Evolutionary conservation across 2,329 filamentous ascomycete genomes (phyloP).

Genomic region (Arthrobotrys pseudoclavata): DNA sequence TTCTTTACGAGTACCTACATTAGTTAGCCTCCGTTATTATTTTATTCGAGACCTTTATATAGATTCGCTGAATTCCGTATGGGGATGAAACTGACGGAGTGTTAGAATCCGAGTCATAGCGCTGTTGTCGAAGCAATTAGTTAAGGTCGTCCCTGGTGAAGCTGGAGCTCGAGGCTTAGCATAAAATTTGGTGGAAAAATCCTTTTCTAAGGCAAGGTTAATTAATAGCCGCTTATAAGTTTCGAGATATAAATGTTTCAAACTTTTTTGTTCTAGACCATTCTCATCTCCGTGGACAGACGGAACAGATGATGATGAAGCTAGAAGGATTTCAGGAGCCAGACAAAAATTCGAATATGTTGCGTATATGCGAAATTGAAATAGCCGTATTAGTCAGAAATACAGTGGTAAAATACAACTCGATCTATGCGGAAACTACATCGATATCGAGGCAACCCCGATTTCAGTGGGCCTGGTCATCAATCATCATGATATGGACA

Average conservation of each 20-base stretch:
- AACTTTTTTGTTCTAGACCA: constrained; percentile 3
- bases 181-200: constrained; percentile 12
- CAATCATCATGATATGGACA: too few relatives aligned
- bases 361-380: constrained; percentile 7
- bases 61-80: constrained; percentile 6
- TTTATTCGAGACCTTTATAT: constrained; percentile 29
- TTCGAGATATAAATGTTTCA: constrained; percentile 46
- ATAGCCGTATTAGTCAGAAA: neutral
- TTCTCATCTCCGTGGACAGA: constrained; percentile 18
- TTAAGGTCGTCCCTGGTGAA: neutral
- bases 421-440: neutral
- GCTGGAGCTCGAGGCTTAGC: constrained; percentile 26
- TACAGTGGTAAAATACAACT: neutral
- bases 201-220: constrained; percentile 2
- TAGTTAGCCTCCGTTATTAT: constrained; percentile 2
- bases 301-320: constrained; percentile 28
- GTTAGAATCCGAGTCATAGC: constrained; percentile 37
- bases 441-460: neutral
- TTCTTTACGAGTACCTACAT: constrained; percentile 33
- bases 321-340: constrained; percentile 26
- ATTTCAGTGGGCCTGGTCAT: too few relatives aligned
- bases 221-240: constrained; percentile 27
- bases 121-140: neutral
- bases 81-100: constrained; percentile 34
- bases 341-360: neutral